Evolutionary conservation across 2,329 filamentous ascomycete species (phyloP).

Genomic region (Chalaropsis ovoidea): DNA sequence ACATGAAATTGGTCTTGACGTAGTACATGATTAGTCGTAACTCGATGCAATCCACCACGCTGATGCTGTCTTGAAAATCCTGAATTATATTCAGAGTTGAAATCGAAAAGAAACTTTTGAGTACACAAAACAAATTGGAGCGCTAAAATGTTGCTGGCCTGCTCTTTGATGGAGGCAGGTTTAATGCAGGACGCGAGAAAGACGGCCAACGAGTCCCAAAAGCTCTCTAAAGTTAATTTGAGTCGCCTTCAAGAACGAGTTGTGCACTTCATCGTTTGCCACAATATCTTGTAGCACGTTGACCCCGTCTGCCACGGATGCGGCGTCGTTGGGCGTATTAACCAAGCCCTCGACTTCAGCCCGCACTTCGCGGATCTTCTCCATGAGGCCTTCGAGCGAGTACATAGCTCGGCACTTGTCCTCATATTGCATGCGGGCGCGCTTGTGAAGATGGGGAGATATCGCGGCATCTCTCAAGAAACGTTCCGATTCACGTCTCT

Average conservation of each 20-base stretch:
- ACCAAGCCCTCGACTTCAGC: background rate
- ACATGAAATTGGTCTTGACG: background rate
- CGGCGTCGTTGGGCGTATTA: background rate
- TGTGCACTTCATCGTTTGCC: constrained; percentile 3
- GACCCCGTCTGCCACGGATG: background rate
- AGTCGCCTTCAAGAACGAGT: background rate
- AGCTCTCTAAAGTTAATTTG: constrained; percentile 1
- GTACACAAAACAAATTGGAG: no score
- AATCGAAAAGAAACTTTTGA: no score
- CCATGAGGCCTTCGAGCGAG: background rate
- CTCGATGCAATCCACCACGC: background rate
- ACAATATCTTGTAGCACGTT: constrained; percentile 6
- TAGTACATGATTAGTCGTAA: background rate
- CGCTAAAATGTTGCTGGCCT: background rate
- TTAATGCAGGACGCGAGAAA: background rate
- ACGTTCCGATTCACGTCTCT: background rate
- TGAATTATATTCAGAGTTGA: no score
- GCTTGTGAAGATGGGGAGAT: background rate
- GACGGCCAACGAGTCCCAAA: constrained; percentile 4
- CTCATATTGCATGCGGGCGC: background rate
- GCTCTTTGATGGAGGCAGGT: background rate
- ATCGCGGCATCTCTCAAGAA: background rate
- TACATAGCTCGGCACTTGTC: background rate
- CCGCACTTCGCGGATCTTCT: background rate
- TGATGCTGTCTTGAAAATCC: no score